phyloP scores from a whole-genome alignment of 768 basidiomycete species.

The Kwoniella sp. region DNA sequence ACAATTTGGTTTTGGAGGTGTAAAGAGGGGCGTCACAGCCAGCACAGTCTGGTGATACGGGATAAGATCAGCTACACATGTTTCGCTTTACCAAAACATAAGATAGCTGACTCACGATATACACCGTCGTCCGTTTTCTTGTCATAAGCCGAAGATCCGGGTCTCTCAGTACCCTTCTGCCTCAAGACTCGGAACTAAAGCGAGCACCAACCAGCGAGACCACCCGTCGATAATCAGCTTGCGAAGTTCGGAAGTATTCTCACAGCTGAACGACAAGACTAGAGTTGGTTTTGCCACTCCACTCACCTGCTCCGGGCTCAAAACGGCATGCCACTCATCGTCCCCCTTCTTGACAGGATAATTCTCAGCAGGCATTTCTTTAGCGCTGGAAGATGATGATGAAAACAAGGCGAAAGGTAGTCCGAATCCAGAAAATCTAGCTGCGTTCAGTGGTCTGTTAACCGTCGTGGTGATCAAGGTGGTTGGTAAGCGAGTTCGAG shows the following conservation, averaged over 20 bases:
- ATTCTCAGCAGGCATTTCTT: conserved; percentile 20
- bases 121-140: conserved; percentile 67
- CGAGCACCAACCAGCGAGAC: too few species aligned
- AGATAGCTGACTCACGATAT: conserved; percentile 61
- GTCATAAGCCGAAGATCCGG: conserved; percentile 79
- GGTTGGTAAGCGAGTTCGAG: conserved; percentile 12
- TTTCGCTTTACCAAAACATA: too few species aligned
- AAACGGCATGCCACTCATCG: conserved; percentile 77
- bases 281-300: not conserved
- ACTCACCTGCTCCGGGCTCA: conserved; percentile 78
- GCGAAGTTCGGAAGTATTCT: too few species aligned
- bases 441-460: conserved; percentile 9
- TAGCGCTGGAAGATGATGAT: conserved; percentile 19
- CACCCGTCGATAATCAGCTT: too few species aligned
- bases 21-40: conserved; percentile 82
- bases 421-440: conserved; percentile 30
- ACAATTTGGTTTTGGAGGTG: conserved; percentile 84
- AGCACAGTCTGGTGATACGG: conserved; percentile 61
- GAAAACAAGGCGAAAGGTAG: conserved; percentile 41
- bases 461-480: not conserved
- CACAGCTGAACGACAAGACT: too few species aligned
- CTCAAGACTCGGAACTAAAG: conserved; percentile 81
- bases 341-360: conserved; percentile 63
- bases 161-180: conserved; percentile 79
- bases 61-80: not conserved